These are phyloP conservation scores for Coniosporium tulheliwenetii DNA, from an alignment of 2,329 filamentous ascomycete genomes.

Conservation along the genomic window DNA sequence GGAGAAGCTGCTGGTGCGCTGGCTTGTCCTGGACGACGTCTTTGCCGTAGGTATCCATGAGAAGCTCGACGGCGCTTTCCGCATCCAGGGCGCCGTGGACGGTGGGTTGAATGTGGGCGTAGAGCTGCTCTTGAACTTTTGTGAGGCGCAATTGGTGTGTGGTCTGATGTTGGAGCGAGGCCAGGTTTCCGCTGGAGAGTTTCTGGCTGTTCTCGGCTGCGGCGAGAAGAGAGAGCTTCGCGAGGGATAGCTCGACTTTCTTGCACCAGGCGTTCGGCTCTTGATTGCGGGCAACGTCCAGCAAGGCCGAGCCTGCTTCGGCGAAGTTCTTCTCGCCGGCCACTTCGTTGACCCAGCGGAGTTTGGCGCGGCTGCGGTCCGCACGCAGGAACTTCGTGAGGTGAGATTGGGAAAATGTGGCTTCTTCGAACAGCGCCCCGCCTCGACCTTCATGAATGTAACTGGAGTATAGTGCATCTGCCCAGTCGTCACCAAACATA, in stretches of 20 bases:
- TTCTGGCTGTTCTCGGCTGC: constrained; percentile 1
- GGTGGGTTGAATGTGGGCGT: constrained; percentile 51
- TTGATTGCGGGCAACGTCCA: constrained; percentile 50
- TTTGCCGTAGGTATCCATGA: constrained; percentile 50
- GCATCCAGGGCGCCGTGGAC: constrained; percentile 63
- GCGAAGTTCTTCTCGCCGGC: constrained; percentile 59
- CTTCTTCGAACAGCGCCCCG: constrained; percentile 44
- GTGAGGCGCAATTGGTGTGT: constrained; percentile 52
- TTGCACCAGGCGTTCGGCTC: constrained; percentile 83
- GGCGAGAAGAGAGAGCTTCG: constrained; percentile 61
- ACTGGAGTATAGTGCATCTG: constrained; percentile 65
- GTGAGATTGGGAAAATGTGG: constrained; percentile 51
- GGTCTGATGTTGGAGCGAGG: constrained; percentile 2
- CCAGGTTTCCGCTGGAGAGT: constrained; percentile 5
- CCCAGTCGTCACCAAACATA: constrained; percentile 50
- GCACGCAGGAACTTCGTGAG: constrained; percentile 67
- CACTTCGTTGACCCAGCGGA: constrained; percentile 93
- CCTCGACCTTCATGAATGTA: constrained; percentile 33
- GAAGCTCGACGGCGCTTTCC: constrained; percentile 60
- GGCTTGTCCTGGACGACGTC: constrained; percentile 39
- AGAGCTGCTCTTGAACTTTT: constrained; percentile 65
- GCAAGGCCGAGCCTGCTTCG: constrained; percentile 55
- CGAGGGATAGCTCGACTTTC: constrained; percentile 79
- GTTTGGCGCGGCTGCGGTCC: constrained; percentile 53
- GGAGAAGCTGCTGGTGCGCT: constrained; percentile 56